Conservation (phyloP, 1,284 basidiomycete species). For the Veloporphyrellus conicus region DNA sequence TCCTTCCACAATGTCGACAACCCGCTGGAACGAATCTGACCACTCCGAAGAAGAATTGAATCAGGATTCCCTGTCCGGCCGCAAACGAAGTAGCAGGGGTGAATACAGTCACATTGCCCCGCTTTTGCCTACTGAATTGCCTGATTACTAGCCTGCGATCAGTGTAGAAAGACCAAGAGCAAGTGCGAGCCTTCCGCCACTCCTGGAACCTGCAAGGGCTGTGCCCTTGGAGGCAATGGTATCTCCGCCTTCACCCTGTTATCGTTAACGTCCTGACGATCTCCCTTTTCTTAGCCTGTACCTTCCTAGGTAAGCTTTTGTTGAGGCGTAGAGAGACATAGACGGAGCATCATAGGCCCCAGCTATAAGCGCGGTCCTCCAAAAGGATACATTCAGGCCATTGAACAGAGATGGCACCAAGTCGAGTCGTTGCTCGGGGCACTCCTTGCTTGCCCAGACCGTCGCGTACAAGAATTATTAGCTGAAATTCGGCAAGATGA, state of each 20-base stretch:
- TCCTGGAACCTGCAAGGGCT: conserved; percentile 62
- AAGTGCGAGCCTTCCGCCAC: conserved; percentile 68
- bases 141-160: conserved; percentile 62
- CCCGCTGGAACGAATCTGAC: conserved; percentile 51
- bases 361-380: conserved; percentile 84
- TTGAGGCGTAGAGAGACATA: not conserved
- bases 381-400: conserved; percentile 86
- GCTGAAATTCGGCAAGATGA: conserved; percentile 66
- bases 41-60: conserved; percentile 54
- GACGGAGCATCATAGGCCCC: conserved; percentile 47
- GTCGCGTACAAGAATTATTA: conserved; percentile 64
- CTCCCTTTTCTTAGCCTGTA: conserved; percentile 51
- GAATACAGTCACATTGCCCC: conserved; percentile 9
- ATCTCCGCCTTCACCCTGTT: conserved; percentile 20
- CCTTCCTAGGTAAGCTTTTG: conserved; percentile 59
- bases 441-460: conserved; percentile 69
- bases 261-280: conserved; percentile 10
- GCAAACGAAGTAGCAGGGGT: conserved; percentile 72
- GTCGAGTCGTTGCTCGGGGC: conserved; percentile 80
- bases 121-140: conserved; percentile 6
- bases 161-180: conserved; percentile 81
- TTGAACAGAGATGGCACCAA: conserved; percentile 84
- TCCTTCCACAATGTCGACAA: conserved; percentile 30
- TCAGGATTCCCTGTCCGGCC: conserved; percentile 38
- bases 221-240: conserved; percentile 59